phyloP scores from a whole-genome alignment of 148 eudicot species.

The Dysphania ambrosioides region DNA sequence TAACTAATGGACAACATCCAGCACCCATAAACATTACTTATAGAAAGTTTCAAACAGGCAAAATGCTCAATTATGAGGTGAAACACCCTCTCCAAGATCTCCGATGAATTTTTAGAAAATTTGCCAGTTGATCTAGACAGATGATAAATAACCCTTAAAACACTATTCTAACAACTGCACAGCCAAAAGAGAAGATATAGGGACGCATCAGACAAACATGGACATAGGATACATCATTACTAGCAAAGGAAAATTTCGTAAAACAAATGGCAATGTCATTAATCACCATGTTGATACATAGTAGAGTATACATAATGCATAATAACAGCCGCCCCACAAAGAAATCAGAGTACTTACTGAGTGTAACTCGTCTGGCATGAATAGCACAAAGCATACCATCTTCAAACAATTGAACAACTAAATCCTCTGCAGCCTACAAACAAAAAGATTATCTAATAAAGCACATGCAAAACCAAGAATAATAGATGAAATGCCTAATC shows the following conservation, averaged over 20 bases:
- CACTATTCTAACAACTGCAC: neutral
- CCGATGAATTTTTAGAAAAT: too few species aligned
- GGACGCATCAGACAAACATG: neutral
- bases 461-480: neutral
- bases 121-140: too few species aligned
- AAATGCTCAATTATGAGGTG: neutral
- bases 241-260: neutral
- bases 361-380: slow-evolving; percentile 82
- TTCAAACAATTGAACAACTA: slow-evolving; percentile 52
- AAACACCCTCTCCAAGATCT: neutral
- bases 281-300: neutral
- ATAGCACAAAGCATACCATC: slow-evolving; percentile 79
- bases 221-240: neutral
- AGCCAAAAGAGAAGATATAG: neutral
- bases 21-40: too few species aligned
- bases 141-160: neutral
- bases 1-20: neutral
- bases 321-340: neutral
- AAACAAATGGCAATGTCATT: too few species aligned
- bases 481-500: neutral
- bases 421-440: slow-evolving; percentile 75
- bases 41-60: neutral
- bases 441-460: neutral
- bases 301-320: neutral
- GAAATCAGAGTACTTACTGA: slow-evolving; percentile 55